A percentile compares a stretch with the other conserved stretches of the same genome.
phyloP scores from a whole-genome alignment of 2,329 filamentous ascomycete genomes.

The Aspergillus versicolor region DNA sequence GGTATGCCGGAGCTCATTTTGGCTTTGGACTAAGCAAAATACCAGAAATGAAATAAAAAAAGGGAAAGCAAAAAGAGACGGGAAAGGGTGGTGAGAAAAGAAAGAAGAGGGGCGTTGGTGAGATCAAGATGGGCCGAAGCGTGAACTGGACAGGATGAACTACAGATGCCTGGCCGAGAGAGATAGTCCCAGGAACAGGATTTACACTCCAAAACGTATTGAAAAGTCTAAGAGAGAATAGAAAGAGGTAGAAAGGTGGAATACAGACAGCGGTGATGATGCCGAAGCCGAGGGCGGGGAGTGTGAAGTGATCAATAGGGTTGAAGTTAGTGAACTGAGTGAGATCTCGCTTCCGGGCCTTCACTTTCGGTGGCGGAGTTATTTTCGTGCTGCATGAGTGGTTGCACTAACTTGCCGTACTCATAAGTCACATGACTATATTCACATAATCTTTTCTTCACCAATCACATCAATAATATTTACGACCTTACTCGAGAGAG shows the following conservation, averaged over 20 bases:
- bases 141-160: slow-evolving; percentile 9
- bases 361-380: slow-evolving; percentile 7
- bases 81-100: slow-evolving; percentile 8
- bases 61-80: slow-evolving; percentile 11
- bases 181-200: slow-evolving; percentile 13
- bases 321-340: not conserved
- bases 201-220: slow-evolving; percentile 11
- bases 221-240: slow-evolving; percentile 14
- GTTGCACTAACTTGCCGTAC: not conserved
- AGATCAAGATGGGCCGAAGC: slow-evolving; percentile 12
- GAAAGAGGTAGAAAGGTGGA: not conserved
- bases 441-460: not conserved
- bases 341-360: not conserved
- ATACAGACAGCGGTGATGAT: not conserved
- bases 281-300: not conserved
- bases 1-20: slow-evolving; percentile 41
- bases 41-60: slow-evolving; percentile 5
- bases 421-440: not conserved
- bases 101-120: slow-evolving; percentile 1
- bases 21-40: slow-evolving; percentile 15
- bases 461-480: not conserved
- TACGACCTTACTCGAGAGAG: too few relatives aligned
- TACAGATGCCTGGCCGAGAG: slow-evolving; percentile 18
- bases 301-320: not conserved
- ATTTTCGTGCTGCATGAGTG: slow-evolving; percentile 3